These are phyloP conservation scores for Dispira simplex DNA, from an alignment of 192 early-diverging fungal genomes.

Conservation along the genomic window DNA sequence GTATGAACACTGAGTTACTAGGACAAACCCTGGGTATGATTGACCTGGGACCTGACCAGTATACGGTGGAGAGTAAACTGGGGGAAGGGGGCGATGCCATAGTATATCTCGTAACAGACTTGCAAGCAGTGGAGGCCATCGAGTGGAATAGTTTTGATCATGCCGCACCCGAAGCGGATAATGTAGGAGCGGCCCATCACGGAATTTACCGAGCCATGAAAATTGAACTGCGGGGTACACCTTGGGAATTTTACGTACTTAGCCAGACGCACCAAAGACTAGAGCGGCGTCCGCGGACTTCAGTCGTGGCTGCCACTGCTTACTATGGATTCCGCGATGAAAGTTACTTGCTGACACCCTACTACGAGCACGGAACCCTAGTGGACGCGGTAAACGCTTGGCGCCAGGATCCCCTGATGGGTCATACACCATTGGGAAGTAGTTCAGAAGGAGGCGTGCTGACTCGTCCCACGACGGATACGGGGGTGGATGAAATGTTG, in stretches of 20 bases:
- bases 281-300: neutral
- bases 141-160: constrained; percentile 5
- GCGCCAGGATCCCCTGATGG: neutral
- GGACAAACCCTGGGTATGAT: constrained; percentile 9
- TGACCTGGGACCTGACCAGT: constrained; percentile 8
- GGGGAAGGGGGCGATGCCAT: constrained; percentile 10
- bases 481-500: constrained; percentile 11
- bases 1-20: constrained; percentile 11
- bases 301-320: neutral
- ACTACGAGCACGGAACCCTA: constrained; percentile 7
- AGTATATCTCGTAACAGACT: constrained; percentile 8
- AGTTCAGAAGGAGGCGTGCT: neutral
- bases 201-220: constrained; percentile 9
- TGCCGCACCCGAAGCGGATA: neutral
- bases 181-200: neutral
- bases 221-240: neutral
- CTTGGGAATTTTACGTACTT: constrained; percentile 11
- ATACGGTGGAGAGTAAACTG: constrained; percentile 7
- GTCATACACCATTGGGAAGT: too few relatives aligned
- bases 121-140: constrained; percentile 10
- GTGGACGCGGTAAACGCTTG: constrained; percentile 12
- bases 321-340: constrained; percentile 11
- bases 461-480: neutral
- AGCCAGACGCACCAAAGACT: neutral
- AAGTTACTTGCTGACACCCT: constrained; percentile 9